Evolutionary conservation across 176 grass and related monocot genomes (phyloP), one percentile per base, ranked within the genome.

Genomic region (Lolium perenne): DNA sequence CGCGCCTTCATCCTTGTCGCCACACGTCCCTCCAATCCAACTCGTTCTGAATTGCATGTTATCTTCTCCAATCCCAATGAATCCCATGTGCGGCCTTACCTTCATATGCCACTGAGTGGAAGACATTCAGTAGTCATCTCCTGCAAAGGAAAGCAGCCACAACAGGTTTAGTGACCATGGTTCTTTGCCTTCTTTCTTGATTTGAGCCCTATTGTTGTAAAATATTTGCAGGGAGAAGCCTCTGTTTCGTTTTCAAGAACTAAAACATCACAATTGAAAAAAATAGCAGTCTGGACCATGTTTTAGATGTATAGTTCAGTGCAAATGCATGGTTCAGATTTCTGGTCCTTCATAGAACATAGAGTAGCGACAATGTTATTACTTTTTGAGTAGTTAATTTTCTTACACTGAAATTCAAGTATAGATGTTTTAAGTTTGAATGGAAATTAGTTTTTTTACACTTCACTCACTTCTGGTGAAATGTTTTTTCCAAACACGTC

Each of bases 401-500:
- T 71, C 10, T 71, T 71, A 46, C 40, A 71, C 4, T 46, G 38
- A 43, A n/a, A 41, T 71, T 20, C 68, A 71, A 20, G 11, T 21
- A 71, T 71, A 64, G 41, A 43, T 7, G 41, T 43, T 73, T 48
- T 13, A 72, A 43, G 17, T 71, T 73, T 10, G n/a, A 43, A 71
- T n/a, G 17, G n/a, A 73, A 71, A 48, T 15, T 41, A 47, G 20
- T 73, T 72, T 47, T 22, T 47, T 48, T 43, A 43, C 41, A 43
- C 41, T 43, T 7, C 41, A 43, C 41, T 43, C 41, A 43, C n/a
- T 48, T 67, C 43, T 73, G 12, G 6, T 13, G 70, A 48, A 48
- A 48, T 73, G n/a, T 47, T 73, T 73, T 73, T 73, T 73, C 41
- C 4, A 48, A 73, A 48, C 41, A 73, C 70, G 10, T 73, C 70